phyloP scores from a whole-genome alignment of 495 filamentous ascomycete genomes.

The Lepidopterella palustris region DNA sequence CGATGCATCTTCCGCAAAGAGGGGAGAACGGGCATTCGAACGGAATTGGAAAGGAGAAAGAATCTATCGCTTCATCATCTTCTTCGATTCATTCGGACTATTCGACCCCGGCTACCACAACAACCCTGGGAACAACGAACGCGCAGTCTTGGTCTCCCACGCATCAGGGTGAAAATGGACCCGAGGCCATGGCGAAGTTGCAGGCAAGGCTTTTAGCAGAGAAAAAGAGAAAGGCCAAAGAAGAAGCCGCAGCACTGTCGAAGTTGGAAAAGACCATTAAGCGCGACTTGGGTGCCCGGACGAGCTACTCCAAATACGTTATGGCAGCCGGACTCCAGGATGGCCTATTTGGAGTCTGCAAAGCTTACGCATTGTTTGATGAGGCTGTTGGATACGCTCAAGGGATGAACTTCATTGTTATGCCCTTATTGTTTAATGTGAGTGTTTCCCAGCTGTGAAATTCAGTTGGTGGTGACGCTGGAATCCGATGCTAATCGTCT shows the following conservation, averaged over 20 bases:
- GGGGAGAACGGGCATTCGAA: constrained; percentile 37
- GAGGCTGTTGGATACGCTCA: constrained; percentile 94
- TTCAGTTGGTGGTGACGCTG: neutral
- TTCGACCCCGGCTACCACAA: constrained; percentile 58
- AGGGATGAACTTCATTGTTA: constrained; percentile 97
- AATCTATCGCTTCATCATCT: constrained; percentile 60
- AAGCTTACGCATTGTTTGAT: constrained; percentile 95
- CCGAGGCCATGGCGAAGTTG: constrained; percentile 58
- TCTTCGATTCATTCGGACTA: constrained; percentile 78
- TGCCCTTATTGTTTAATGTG: constrained; percentile 96
- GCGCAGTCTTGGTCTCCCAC: constrained; percentile 47
- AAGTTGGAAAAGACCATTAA: constrained; percentile 90
- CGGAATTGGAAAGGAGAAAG: constrained; percentile 52
- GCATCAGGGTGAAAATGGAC: constrained; percentile 47
- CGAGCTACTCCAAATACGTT: constrained; percentile 92
- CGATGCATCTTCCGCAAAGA: constrained; percentile 36
- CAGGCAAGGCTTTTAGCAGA: constrained; percentile 60
- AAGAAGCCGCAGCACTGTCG: constrained; percentile 59
- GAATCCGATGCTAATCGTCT: too few relatives aligned
- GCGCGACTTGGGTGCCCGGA: constrained; percentile 82
- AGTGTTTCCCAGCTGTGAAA: constrained; percentile 30
- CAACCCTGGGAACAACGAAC: constrained; percentile 45
- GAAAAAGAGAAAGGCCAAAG: constrained; percentile 66
- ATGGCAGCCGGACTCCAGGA: constrained; percentile 86
- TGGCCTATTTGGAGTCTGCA: constrained; percentile 88